These are phyloP conservation scores for Diaporthe aspalathi DNA, from an alignment of 2,329 filamentous ascomycete species.

Conservation along the genomic window DNA sequence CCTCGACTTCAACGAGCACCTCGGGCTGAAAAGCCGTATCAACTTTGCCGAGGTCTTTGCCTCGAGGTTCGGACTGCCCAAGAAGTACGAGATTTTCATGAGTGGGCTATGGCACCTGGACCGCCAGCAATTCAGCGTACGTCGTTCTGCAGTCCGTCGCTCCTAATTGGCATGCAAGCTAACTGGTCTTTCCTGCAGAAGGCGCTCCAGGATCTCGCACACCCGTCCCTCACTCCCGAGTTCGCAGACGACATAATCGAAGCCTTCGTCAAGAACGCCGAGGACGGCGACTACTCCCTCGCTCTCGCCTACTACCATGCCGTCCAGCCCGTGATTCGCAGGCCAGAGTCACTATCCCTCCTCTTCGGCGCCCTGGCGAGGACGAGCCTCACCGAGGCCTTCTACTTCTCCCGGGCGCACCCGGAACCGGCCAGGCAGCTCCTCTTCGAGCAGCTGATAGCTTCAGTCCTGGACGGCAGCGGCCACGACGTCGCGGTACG, in stretches of 20 bases:
- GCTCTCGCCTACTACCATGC: constrained; percentile 84
- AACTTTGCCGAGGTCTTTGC: constrained; percentile 69
- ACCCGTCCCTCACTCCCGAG: constrained; percentile 82
- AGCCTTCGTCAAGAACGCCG: constrained; percentile 71
- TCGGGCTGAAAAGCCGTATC: constrained; percentile 55
- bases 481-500: constrained; percentile 61
- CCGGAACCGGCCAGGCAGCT: constrained; percentile 69
- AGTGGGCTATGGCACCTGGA: constrained; percentile 87
- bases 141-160: constrained; percentile 26
- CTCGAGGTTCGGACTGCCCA: constrained; percentile 72
- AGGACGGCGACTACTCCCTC: constrained; percentile 70
- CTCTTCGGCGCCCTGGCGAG: constrained; percentile 77
- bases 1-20: constrained; percentile 74
- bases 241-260: constrained; percentile 86
- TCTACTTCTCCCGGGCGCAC: constrained; percentile 77
- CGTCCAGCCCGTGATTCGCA: constrained; percentile 78
- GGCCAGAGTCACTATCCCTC: constrained; percentile 68
- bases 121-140: constrained; percentile 73
- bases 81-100: constrained; percentile 83
- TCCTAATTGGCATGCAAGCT: neutral
- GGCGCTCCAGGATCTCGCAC: constrained; percentile 80
- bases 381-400: constrained; percentile 77
- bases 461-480: constrained; percentile 62
- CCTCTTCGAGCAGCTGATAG: constrained; percentile 75
- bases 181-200: constrained; percentile 52